These are phyloP conservation scores for Filobasidium wieringae DNA, from an alignment of 768 basidiomycete species.

Conservation along the genomic window DNA sequence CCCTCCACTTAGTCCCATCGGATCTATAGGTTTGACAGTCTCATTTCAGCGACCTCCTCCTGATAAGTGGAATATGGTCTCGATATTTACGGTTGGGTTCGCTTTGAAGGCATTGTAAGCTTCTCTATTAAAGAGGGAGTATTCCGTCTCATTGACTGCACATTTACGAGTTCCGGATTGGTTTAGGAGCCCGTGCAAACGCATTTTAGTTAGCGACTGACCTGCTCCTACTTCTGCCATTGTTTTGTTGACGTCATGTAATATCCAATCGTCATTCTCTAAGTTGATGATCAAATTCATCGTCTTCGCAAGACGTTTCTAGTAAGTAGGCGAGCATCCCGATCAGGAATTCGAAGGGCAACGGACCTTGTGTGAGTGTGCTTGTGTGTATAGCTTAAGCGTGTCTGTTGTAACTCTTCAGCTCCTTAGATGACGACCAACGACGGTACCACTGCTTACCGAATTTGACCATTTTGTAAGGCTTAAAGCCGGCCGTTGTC, in stretches of 20 bases:
- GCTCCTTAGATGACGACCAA: not conserved
- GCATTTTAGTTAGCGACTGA: constrained; percentile 38
- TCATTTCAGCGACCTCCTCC: too few relatives aligned
- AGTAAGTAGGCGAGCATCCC: not conserved
- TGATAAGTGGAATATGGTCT: too few relatives aligned
- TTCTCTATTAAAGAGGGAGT: constrained; percentile 74
- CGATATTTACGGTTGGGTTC: constrained; percentile 57
- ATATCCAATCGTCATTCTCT: constrained; percentile 80
- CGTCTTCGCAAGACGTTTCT: constrained; percentile 48
- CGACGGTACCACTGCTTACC: constrained; percentile 43
- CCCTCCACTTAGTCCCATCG: too few relatives aligned
- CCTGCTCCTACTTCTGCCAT: constrained; percentile 68
- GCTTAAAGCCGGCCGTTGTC: constrained; percentile 71
- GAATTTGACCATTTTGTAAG: constrained; percentile 60
- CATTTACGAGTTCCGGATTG: not conserved
- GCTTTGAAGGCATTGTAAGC: constrained; percentile 69
- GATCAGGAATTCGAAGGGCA: not conserved
- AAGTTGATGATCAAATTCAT: constrained; percentile 97
- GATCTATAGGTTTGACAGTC: too few relatives aligned
- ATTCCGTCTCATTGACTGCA: constrained; percentile 88
- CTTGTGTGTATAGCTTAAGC: constrained; percentile 83
- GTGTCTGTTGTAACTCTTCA: constrained; percentile 51
- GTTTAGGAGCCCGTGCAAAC: not conserved
- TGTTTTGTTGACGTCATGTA: constrained; percentile 53
- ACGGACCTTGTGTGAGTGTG: constrained; percentile 81